Evolutionary conservation across 208 protist genomes (phyloP).

Genomic region (Lotmaria passim): DNA sequence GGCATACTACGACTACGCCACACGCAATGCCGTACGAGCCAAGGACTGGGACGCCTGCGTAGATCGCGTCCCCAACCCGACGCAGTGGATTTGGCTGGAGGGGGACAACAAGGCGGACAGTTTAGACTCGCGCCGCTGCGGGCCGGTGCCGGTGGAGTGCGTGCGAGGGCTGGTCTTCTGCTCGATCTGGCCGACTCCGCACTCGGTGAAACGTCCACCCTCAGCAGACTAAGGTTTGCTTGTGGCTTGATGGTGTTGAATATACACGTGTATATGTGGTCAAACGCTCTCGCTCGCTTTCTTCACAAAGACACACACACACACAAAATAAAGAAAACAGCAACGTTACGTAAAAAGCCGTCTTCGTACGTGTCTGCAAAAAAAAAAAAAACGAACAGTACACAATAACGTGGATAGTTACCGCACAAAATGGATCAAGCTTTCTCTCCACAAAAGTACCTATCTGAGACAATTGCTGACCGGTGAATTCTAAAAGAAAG

Average conservation of each 20-base stretch:
- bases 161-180: conserved; percentile 62
- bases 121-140: conserved; percentile 76
- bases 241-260: not conserved
- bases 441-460: no score
- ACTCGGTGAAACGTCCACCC: conserved; percentile 9
- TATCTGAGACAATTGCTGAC: no score
- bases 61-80: conserved; percentile 43
- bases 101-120: conserved; percentile 79
- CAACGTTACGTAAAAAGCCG: no score
- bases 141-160: conserved; percentile 77
- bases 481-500: no score
- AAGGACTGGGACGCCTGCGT: conserved; percentile 77
- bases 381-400: no score
- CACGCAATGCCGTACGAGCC: conserved; percentile 35
- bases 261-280: no score
- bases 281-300: not conserved
- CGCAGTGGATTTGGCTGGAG: conserved; percentile 82
- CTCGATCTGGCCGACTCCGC: conserved; percentile 39
- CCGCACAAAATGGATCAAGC: no score
- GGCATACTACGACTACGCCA: conserved; percentile 34
- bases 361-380: no score
- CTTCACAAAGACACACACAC: no score
- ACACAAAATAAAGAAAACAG: no score
- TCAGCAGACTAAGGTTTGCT: not conserved
- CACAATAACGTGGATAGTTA: no score